phyloP scores from a whole-genome alignment of 176 grass and related monocot species.

The Metroxylon sagu region DNA sequence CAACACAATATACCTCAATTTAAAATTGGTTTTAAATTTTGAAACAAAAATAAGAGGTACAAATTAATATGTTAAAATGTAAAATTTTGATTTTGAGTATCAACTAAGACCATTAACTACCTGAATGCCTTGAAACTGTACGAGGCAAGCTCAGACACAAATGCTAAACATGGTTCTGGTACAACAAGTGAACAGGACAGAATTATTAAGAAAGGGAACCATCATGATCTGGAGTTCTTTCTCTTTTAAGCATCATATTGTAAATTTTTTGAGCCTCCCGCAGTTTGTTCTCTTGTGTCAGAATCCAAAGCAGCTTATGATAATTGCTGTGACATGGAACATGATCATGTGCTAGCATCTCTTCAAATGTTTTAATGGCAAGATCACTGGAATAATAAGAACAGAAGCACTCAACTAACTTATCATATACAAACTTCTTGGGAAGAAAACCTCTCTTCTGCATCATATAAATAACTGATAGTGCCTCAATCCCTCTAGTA shows the following conservation, averaged over 20 bases:
- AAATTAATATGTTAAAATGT: too few species aligned
- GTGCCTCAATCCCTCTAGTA: constrained; percentile 19
- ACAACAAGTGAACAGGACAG: too few species aligned
- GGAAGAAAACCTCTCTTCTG: constrained; percentile 28
- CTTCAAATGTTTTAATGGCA: constrained; percentile 18
- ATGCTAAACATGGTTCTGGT: too few species aligned
- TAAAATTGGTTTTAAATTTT: too few species aligned
- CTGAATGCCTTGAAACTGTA: too few species aligned
- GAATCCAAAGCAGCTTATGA: constrained; percentile 3
- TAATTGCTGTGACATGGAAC: constrained; percentile 2
- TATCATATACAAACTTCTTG: constrained; percentile 23
- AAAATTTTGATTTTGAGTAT: too few species aligned
- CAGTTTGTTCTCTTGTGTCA: constrained; percentile 8
- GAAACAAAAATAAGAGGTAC: too few species aligned
- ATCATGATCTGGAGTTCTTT: not conserved
- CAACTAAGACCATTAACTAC: too few species aligned
- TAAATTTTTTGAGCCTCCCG: constrained; percentile 9
- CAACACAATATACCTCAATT: too few species aligned
- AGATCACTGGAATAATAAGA: constrained; percentile 13
- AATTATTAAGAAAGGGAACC: too few species aligned
- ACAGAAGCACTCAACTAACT: constrained; percentile 18
- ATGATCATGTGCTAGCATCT: constrained; percentile 27
- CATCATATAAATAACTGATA: constrained; percentile 31
- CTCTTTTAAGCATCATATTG: constrained; percentile 19
- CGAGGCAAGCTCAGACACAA: too few species aligned